Conservation (phyloP, 495 filamentous ascomycete genomes). For the Copromyces sp. region DNA sequence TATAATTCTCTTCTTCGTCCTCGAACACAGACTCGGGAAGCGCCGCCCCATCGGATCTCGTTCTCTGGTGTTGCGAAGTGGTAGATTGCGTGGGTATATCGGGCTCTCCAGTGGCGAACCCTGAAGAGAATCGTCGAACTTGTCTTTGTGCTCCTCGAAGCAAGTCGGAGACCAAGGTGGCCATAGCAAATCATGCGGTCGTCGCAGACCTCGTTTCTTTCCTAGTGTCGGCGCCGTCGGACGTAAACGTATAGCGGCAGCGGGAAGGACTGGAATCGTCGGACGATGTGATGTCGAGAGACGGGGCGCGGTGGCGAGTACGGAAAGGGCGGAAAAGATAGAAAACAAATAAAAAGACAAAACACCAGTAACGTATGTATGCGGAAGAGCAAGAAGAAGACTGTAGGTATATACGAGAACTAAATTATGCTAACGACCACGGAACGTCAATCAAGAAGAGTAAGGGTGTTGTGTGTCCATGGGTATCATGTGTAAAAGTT, state of each 20-base stretch:
- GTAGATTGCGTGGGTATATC: slow-evolving; percentile 2
- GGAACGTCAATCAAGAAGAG: neutral
- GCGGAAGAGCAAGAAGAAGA: neutral
- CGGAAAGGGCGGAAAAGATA: neutral
- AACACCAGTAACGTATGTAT: neutral
- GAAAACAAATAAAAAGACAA: neutral
- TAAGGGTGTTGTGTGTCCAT: neutral
- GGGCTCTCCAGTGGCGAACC: slow-evolving; percentile 23
- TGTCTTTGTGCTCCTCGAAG: slow-evolving; percentile 35
- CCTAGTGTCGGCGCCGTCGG: neutral
- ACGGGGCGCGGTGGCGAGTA: neutral
- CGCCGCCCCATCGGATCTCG: slow-evolving; percentile 5
- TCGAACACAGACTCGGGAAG: slow-evolving; percentile 12
- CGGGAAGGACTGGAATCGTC: neutral
- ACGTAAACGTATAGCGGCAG: neutral
- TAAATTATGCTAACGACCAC: neutral
- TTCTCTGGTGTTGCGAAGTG: slow-evolving; percentile 9
- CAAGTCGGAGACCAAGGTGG: slow-evolving; percentile 60
- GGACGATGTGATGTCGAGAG: neutral
- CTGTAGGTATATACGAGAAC: neutral
- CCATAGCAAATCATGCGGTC: slow-evolving; percentile 45
- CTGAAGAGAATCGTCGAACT: slow-evolving; percentile 55
- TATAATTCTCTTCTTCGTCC: slow-evolving; percentile 1
- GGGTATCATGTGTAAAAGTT: neutral
- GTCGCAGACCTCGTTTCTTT: neutral